Percentiles rank a stretch among this genome's conserved stretches.
Conservation (phyloP, 2,329 filamentous ascomycete species). For the Trichoderma guizhouense region DNA sequence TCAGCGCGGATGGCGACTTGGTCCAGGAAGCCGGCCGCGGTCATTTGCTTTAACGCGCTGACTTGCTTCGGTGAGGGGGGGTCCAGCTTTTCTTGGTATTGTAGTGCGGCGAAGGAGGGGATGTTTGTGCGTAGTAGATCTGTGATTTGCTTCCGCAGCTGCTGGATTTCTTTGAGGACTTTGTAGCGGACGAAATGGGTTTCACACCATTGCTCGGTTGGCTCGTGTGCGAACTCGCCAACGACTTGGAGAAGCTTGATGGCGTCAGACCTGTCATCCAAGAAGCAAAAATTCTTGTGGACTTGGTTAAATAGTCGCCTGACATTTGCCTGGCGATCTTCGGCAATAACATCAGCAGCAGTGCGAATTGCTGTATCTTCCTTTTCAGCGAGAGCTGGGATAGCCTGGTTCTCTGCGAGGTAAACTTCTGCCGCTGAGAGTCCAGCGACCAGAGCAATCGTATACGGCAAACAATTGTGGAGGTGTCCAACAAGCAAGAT, state of each 20-base stretch:
- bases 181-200: constrained; percentile 84
- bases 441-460: constrained; percentile 82
- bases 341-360: constrained; percentile 67
- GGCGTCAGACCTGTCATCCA: constrained; percentile 81
- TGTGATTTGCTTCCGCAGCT: constrained; percentile 79
- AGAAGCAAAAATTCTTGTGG: constrained; percentile 72
- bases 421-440: constrained; percentile 87
- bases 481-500: constrained; percentile 87
- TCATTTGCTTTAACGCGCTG: constrained; percentile 82
- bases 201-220: constrained; percentile 70
- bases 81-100: constrained; percentile 54
- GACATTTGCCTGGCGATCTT: constrained; percentile 64
- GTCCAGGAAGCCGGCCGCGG: constrained; percentile 89
- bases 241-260: constrained; percentile 88
- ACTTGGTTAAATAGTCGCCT: constrained; percentile 63
- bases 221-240: constrained; percentile 78
- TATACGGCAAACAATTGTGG: constrained; percentile 78
- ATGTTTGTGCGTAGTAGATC: constrained; percentile 75
- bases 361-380: constrained; percentile 51
- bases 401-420: constrained; percentile 73
- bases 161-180: constrained; percentile 78
- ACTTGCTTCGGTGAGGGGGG: constrained; percentile 65
- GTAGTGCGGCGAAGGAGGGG: constrained; percentile 57
- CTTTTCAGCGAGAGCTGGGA: constrained; percentile 53
- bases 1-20: constrained; percentile 91